A percentile compares a stretch with the other conserved stretches of the same genome.
phyloP scores from a whole-genome alignment of 768 basidiomycete genomes.

The Mrakia frigida region DNA sequence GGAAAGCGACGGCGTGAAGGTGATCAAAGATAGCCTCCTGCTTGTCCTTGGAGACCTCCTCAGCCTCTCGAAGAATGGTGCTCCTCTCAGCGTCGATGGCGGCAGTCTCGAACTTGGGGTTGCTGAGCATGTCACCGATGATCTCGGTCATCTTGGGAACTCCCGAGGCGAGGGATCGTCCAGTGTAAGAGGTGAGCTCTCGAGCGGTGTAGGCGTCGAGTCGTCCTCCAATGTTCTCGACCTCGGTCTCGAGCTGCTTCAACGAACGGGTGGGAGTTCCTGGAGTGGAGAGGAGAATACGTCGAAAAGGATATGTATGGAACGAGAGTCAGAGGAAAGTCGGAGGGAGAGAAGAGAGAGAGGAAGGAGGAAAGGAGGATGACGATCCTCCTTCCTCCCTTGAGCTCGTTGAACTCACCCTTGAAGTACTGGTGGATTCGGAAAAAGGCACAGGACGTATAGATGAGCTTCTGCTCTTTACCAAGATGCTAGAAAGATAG shows the following conservation, averaged over 20 bases:
- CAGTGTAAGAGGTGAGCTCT: slow-evolving; percentile 99
- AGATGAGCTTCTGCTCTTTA: not conserved
- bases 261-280: slow-evolving; percentile 30
- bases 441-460: not conserved
- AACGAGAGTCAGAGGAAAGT: not conserved
- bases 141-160: slow-evolving; percentile 87
- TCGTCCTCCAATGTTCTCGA: slow-evolving; percentile 95
- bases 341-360: not conserved
- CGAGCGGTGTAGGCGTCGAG: slow-evolving; percentile 97
- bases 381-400: not conserved
- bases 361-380: not conserved
- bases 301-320: not conserved
- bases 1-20: slow-evolving; percentile 92
- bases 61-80: slow-evolving; percentile 93
- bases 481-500: not conserved
- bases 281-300: not conserved
- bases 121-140: slow-evolving; percentile 95
- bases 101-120: slow-evolving; percentile 78
- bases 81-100: slow-evolving; percentile 94
- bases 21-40: slow-evolving; percentile 99
- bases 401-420: slow-evolving; percentile 47
- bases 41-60: slow-evolving; percentile 97
- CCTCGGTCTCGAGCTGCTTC: slow-evolving; percentile 71
- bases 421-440: slow-evolving; percentile 40
- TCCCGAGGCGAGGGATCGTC: slow-evolving; percentile 96